Percentiles rank a stretch among this genome's conserved stretches.
phyloP scores from a whole-genome alignment of 2,329 filamentous ascomycete species.

The Trichoderma cornu-damae region DNA sequence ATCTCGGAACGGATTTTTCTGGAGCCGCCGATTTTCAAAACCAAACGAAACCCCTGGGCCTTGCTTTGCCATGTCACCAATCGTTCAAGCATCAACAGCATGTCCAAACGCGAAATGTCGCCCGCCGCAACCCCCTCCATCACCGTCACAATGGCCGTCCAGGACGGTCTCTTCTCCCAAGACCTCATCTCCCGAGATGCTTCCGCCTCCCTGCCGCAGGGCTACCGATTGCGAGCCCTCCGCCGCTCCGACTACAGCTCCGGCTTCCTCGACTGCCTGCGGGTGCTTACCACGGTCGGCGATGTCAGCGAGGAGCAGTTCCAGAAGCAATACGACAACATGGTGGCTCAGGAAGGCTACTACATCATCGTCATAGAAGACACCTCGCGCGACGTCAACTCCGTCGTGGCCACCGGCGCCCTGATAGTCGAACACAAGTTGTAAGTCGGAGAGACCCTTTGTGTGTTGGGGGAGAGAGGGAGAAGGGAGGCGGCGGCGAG shows the following conservation, averaged over 20 bases:
- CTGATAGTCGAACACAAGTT: slow-evolving; percentile 93
- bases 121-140: slow-evolving; percentile 4
- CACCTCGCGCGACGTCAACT: slow-evolving; percentile 46
- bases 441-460: slow-evolving; percentile 52
- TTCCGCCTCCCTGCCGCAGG: slow-evolving; percentile 64
- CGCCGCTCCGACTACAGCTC: slow-evolving; percentile 69
- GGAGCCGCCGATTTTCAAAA: too few relatives aligned
- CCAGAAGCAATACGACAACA: slow-evolving; percentile 75
- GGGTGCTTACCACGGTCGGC: slow-evolving; percentile 88
- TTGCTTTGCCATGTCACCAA: too few relatives aligned
- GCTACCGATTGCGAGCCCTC: slow-evolving; percentile 78
- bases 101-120: neutral
- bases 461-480: too few relatives aligned
- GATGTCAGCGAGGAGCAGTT: slow-evolving; percentile 74
- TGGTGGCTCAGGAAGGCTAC: slow-evolving; percentile 70
- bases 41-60: too few relatives aligned
- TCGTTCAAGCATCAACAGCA: neutral
- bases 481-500: too few relatives aligned
- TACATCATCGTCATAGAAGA: slow-evolving; percentile 85
- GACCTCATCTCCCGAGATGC: slow-evolving; percentile 75
- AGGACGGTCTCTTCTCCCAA: slow-evolving; percentile 66
- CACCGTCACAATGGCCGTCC: slow-evolving; percentile 2
- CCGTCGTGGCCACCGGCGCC: slow-evolving; percentile 84
- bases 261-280: slow-evolving; percentile 86
- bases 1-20: too few relatives aligned